Evolutionary conservation across 1,284 basidiomycete species (phyloP).

Genomic region (Takashimella koratensis): DNA sequence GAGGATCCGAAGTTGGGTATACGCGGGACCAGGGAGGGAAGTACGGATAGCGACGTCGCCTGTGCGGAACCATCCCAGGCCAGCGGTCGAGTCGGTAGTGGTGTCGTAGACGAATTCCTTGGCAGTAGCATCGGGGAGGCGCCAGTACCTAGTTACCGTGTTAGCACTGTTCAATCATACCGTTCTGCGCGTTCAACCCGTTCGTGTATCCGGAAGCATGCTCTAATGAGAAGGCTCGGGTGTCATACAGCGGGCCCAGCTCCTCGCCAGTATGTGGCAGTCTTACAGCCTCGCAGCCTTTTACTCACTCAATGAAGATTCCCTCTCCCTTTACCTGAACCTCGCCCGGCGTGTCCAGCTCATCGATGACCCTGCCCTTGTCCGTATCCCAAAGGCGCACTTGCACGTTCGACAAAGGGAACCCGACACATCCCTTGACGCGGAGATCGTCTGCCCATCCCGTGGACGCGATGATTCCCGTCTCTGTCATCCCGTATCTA

Average conservation of each 20-base stretch:
- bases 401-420: constrained; percentile 31
- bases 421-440: constrained; percentile 41
- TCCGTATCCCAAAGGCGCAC: constrained; percentile 38
- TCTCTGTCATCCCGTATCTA: constrained; percentile 46
- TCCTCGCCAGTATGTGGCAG: too few species aligned
- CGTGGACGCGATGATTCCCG: constrained; percentile 41
- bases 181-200: too few species aligned
- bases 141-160: constrained; percentile 31
- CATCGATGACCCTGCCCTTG: constrained; percentile 10
- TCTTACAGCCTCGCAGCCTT: too few species aligned
- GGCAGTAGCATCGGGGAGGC: constrained; percentile 33
- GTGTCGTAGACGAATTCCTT: constrained; percentile 28
- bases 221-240: too few species aligned
- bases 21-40: constrained; percentile 10
- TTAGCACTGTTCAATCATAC: too few species aligned
- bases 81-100: not conserved
- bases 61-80: constrained; percentile 44
- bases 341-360: constrained; percentile 31
- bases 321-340: constrained; percentile 37
- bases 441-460: constrained; percentile 37
- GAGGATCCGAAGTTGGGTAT: constrained; percentile 33
- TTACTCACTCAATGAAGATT: constrained; percentile 33
- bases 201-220: too few species aligned
- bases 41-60: constrained; percentile 42
- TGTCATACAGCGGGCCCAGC: too few species aligned